Conservation (phyloP, 129 eudicot genomes). For the Flaveria sonorensis region DNA sequence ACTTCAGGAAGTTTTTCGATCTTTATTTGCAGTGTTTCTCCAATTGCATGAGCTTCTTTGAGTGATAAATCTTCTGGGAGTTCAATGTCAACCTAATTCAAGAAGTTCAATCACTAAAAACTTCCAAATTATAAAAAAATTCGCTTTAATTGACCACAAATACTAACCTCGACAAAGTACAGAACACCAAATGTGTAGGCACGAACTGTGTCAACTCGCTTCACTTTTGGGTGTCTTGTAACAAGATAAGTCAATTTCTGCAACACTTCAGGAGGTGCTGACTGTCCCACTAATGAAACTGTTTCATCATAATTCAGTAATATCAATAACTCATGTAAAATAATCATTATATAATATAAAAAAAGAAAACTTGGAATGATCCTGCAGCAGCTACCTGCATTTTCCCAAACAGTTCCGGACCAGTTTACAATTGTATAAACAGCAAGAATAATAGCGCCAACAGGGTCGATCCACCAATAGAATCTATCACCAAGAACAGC, state of each 20-base stretch:
- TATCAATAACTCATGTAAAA: background rate
- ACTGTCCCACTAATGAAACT: conserved; percentile 91
- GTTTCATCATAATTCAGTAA: conserved; percentile 24
- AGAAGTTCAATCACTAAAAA: background rate
- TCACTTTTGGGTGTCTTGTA: conserved; percentile 77
- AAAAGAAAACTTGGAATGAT: conserved; percentile 14
- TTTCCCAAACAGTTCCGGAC: conserved; percentile 88
- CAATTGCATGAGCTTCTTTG: conserved; percentile 84
- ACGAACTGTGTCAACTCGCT: conserved; percentile 88
- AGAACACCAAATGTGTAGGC: conserved; percentile 89
- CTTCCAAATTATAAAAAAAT: background rate
- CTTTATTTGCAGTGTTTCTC: conserved; percentile 76
- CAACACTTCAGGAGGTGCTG: conserved; percentile 95
- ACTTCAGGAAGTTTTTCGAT: conserved; percentile 82
- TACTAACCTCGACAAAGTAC: conserved; percentile 86
- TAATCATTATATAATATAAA: background rate
- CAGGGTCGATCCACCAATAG: conserved; percentile 93
- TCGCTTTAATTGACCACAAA: background rate
- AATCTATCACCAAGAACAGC: conserved; percentile 86
- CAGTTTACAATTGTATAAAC: conserved; percentile 78
- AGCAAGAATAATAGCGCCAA: conserved; percentile 85
- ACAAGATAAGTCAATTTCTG: conserved; percentile 90
- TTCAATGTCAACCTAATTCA: conserved; percentile 79
- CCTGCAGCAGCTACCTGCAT: conserved; percentile 92
- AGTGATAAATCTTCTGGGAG: conserved; percentile 81